phyloP scores from a whole-genome alignment of 2,329 filamentous ascomycete species.

The Emmonsia crescens region DNA sequence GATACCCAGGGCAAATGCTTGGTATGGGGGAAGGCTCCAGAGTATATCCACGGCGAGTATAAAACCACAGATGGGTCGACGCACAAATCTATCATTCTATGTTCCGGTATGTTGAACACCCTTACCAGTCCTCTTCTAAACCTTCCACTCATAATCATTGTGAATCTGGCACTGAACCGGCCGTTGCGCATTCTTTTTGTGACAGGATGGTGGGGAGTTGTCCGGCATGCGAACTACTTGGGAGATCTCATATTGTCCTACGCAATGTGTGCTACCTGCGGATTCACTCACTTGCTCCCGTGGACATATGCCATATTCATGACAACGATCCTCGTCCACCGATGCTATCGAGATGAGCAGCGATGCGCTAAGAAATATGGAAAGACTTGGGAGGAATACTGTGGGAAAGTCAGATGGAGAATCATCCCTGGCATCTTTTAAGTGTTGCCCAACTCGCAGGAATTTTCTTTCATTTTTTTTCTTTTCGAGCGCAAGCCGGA shows the following conservation, averaged over 20 bases:
- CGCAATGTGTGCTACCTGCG: conserved; percentile 34
- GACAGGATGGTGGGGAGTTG: conserved; percentile 32
- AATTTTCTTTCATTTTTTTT: not conserved
- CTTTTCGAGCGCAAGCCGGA: not conserved
- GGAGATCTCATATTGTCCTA: conserved; percentile 33
- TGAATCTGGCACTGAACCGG: not conserved
- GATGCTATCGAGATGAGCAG: conserved; percentile 37
- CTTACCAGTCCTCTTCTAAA: not conserved
- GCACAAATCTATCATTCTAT: conserved; percentile 32
- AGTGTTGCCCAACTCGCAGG: not conserved
- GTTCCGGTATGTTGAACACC: conserved; percentile 17
- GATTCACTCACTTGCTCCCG: conserved; percentile 28
- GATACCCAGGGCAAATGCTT: conserved; percentile 30
- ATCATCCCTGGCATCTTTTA: conserved; percentile 31
- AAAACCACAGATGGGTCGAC: conserved; percentile 32
- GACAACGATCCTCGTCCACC: conserved; percentile 35
- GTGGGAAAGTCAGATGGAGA: conserved; percentile 32
- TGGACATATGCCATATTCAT: conserved; percentile 40
- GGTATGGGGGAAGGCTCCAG: conserved; percentile 35
- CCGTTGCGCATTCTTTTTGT: not conserved
- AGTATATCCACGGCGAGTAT: conserved; percentile 31
- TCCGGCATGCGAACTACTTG: conserved; percentile 33
- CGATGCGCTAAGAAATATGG: conserved; percentile 39
- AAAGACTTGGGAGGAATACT: conserved; percentile 35
- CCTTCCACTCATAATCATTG: not conserved